These are phyloP conservation scores for Trichoderma erinaceum DNA, from an alignment of 495 filamentous ascomycete genomes.

Conservation along the genomic window DNA sequence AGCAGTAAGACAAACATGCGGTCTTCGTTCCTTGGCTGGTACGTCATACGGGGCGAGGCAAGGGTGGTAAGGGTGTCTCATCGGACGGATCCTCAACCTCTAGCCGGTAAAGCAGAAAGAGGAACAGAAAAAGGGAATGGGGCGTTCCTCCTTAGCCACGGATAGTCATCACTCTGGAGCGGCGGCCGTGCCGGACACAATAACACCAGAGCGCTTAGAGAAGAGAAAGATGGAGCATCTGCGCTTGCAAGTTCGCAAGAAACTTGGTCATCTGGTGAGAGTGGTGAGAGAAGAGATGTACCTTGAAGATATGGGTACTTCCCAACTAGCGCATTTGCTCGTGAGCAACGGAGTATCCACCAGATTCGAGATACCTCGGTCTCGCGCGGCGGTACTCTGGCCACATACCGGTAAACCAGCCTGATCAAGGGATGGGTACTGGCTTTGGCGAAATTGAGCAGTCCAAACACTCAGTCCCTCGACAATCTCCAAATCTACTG, in stretches of 20 bases:
- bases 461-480: neutral
- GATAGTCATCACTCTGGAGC: constrained; percentile 7
- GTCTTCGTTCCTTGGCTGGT: constrained; percentile 4
- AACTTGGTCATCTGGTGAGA: neutral
- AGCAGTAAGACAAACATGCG: neutral
- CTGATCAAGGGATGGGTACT: neutral
- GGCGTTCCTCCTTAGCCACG: neutral
- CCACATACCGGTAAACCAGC: neutral
- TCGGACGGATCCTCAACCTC: constrained; percentile 3
- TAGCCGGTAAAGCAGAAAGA: neutral
- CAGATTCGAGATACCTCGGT: neutral
- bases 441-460: neutral
- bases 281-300: neutral
- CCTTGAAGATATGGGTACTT: neutral
- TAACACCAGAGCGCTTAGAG: neutral
- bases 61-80: constrained; percentile 8
- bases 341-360: neutral
- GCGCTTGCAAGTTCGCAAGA: neutral
- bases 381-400: constrained; percentile 11
- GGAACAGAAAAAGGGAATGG: neutral
- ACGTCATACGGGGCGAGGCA: constrained; percentile 13
- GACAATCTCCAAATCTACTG: neutral
- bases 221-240: neutral
- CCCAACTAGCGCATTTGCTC: neutral
- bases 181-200: constrained; percentile 3